These are phyloP conservation scores for Solanum gracilifrons DNA, from an alignment of 257 asterid species.

Conservation along the genomic window DNA sequence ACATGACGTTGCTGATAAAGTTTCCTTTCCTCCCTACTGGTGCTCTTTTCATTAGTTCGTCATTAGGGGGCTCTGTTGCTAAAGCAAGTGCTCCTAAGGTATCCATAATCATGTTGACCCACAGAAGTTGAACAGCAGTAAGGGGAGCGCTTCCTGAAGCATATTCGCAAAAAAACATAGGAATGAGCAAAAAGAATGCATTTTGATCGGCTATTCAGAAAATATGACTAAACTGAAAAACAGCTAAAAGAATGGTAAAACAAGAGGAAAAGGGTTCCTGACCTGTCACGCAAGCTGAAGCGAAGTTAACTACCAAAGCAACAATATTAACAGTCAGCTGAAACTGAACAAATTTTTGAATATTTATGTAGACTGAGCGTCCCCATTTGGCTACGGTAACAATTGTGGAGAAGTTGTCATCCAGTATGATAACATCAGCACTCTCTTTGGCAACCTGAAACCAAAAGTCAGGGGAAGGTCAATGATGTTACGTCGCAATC, in stretches of 20 bases:
- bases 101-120: conserved; percentile 19
- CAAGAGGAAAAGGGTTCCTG: neutral
- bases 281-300: conserved; percentile 21
- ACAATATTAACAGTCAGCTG: conserved; percentile 35
- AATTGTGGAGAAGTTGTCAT: conserved; percentile 25
- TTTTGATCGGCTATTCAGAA: neutral
- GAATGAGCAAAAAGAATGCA: neutral
- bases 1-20: conserved; percentile 9
- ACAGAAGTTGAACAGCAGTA: conserved; percentile 18
- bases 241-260: neutral
- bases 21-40: conserved; percentile 10
- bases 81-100: conserved; percentile 12
- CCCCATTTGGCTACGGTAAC: conserved; percentile 31
- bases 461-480: neutral
- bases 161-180: neutral
- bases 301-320: conserved; percentile 24
- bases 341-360: conserved; percentile 32
- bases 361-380: conserved; percentile 26
- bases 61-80: conserved; percentile 13
- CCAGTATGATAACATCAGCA: conserved; percentile 22
- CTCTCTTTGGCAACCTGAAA: conserved; percentile 25
- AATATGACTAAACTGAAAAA: neutral
- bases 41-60: conserved; percentile 6
- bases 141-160: conserved; percentile 9
- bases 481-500: neutral